phyloP scores from a whole-genome alignment of 2,329 filamentous ascomycete genomes.

The Metarhizium humberi region DNA sequence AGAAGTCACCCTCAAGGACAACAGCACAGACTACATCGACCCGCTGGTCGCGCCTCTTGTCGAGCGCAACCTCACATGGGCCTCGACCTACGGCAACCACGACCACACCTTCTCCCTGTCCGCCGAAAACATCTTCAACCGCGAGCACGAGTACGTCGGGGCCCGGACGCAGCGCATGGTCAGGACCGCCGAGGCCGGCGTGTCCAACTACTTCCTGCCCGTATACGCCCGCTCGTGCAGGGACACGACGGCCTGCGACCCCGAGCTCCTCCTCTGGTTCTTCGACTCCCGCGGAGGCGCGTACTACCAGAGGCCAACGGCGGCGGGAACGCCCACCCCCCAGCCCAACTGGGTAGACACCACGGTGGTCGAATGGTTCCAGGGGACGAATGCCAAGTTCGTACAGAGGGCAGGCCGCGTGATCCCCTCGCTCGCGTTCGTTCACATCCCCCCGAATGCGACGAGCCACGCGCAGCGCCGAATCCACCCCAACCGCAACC shows the following conservation, averaged over 20 bases:
- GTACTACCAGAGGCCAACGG: conserved; percentile 30
- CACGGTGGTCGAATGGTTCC: conserved; percentile 36
- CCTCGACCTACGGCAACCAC: conserved; percentile 63
- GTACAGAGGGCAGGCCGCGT: conserved; percentile 17
- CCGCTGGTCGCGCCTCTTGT: conserved; percentile 49
- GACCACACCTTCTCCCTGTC: conserved; percentile 52
- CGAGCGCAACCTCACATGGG: conserved; percentile 46
- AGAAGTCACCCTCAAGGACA: conserved; percentile 47
- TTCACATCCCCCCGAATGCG: conserved; percentile 36
- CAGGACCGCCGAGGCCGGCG: conserved; percentile 14
- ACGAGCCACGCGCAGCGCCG: conserved; percentile 18
- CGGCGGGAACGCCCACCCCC: conserved; percentile 17
- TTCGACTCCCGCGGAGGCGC: conserved; percentile 57
- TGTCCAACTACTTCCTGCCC: conserved; percentile 38
- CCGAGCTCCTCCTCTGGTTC: conserved; percentile 54
- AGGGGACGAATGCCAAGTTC: conserved; percentile 20
- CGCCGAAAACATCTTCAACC: conserved; percentile 28
- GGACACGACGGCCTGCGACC: conserved; percentile 10
- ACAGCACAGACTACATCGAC: conserved; percentile 47
- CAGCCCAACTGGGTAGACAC: conserved; percentile 35
- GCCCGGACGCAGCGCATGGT: conserved; percentile 19
- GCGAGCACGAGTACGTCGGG: conserved; percentile 28
- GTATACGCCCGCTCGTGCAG: conserved; percentile 29
- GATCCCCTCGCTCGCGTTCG: conserved; percentile 37
- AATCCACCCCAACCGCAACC: conserved; percentile 26